These are phyloP conservation scores for Athelia psychrophila DNA, from an alignment of 1,284 basidiomycete genomes.

Conservation along the genomic window DNA sequence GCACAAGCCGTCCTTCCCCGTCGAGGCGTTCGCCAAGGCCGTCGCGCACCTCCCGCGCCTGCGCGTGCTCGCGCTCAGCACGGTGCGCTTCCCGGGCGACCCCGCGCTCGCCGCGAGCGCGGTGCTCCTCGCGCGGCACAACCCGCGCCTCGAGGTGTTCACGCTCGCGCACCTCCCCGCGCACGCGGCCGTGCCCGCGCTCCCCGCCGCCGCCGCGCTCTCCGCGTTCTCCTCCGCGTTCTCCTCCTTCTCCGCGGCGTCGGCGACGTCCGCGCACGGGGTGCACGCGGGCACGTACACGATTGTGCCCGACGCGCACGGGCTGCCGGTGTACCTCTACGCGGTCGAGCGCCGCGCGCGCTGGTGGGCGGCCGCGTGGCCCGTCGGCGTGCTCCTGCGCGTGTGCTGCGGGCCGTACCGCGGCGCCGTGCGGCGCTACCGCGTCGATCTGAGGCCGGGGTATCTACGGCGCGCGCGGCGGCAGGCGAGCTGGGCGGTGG, in stretches of 20 bases:
- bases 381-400: too few species aligned
- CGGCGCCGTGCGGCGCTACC: slow-evolving; percentile 30
- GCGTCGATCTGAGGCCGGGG: slow-evolving; percentile 49
- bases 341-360: slow-evolving; percentile 32
- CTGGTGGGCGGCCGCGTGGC: slow-evolving; percentile 43
- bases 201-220: slow-evolving; percentile 35
- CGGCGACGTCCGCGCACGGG: slow-evolving; percentile 19
- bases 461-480: slow-evolving; percentile 8
- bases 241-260: slow-evolving; percentile 27
- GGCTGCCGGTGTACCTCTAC: slow-evolving; percentile 35
- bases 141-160: slow-evolving; percentile 63
- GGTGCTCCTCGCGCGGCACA: slow-evolving; percentile 54
- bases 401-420: too few species aligned
- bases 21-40: slow-evolving; percentile 53
- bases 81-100: slow-evolving; percentile 67
- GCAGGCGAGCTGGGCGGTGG: slow-evolving; percentile 17
- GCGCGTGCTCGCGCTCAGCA: slow-evolving; percentile 56
- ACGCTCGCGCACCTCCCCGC: slow-evolving; percentile 57
- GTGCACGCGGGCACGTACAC: slow-evolving; percentile 34
- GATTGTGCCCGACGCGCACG: slow-evolving; percentile 48
- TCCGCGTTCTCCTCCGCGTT: slow-evolving; percentile 32
- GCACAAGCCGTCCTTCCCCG: slow-evolving; percentile 66
- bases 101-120: slow-evolving; percentile 56
- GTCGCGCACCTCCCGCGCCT: slow-evolving; percentile 59
- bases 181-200: slow-evolving; percentile 15